phyloP scores from a whole-genome alignment of 2,329 filamentous ascomycete species.

The Talaromyces funiculosus region DNA sequence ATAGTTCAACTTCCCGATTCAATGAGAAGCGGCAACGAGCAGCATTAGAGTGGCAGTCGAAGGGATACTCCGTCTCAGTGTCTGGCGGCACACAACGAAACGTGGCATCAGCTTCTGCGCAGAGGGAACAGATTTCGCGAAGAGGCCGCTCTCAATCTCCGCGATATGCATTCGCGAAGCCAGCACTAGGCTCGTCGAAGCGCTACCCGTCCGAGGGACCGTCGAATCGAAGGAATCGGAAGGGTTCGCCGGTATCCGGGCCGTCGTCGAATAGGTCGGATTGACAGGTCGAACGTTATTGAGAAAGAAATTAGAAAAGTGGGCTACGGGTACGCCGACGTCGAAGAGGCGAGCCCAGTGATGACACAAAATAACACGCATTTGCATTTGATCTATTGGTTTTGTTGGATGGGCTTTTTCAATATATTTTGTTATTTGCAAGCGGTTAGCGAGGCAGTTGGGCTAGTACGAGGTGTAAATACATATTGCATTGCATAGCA shows the following conservation, averaged over 20 bases:
- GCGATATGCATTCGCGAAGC: background rate
- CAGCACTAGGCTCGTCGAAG: conserved; percentile 3
- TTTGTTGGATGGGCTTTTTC: background rate
- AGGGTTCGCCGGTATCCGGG: background rate
- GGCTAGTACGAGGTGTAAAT: background rate
- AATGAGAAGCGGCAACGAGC: conserved; percentile 8
- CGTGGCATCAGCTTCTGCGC: background rate
- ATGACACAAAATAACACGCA: background rate
- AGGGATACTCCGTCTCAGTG: conserved; percentile 10
- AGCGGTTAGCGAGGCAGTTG: background rate
- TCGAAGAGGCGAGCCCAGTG: background rate
- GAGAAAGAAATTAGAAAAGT: background rate
- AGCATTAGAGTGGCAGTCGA: conserved; percentile 8
- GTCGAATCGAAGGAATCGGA: background rate
- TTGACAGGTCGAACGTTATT: background rate
- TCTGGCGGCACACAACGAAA: conserved; percentile 8
- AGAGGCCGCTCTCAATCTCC: conserved; percentile 10
- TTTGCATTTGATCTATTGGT: background rate
- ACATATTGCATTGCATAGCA: background rate
- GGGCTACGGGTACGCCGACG: background rate
- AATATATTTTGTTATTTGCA: background rate
- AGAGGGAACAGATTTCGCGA: background rate
- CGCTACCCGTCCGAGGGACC: conserved; percentile 2
- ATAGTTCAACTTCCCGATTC: background rate
- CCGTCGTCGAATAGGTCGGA: background rate